Base-by-base conservation (phyloP, 2,329 filamentous ascomycete species). In the Cladorrhinum sp. region DNA sequence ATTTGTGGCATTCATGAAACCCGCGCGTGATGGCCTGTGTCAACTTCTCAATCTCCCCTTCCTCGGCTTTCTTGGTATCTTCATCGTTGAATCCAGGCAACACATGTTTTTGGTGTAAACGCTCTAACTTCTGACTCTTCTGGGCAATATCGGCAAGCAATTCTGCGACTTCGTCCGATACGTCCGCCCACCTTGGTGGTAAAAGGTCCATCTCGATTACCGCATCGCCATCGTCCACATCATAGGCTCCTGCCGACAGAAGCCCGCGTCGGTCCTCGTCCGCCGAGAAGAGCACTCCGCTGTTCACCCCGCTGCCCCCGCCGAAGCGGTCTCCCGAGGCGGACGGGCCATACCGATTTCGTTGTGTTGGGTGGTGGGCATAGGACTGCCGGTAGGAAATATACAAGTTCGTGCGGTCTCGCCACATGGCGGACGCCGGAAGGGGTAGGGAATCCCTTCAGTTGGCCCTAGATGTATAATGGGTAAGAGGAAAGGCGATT, bases 371-470 rank as follows among this genome's bases (percentile, higher is more conserved):
- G 74, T 97, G 93, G 76, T 98, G 95, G 70, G 92, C 87, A 78
- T 97, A 98, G 71, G 94, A 98, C 80, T 99, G 95, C 72, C 95
- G 93, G 82, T 98, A 99, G 76, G 95, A 98, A 75, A 99, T 95
- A 76, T 86, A 97, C 92, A 99, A 90, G 75, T 98, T 99, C 70
- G 95, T 99, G 79, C 95, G 90, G 84, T 99, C 95, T 82, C 95
- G 92, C 93, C 93, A 99, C 92, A 96, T 96, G 80, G 84, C 88
- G 86, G 82, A 83, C 80, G 79, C 78, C 73, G 64, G 64, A 68
- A 68, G 65, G 66, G 64, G 63, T 63, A 56, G 58, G 63, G 54
- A 65, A 62, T 64, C 66, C 67, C 70, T 62, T 67, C 66, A 66
- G 51, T 61, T 59, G 48, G 57, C 56, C 56, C 51, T 50, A 18